A percentile compares a stretch with the other conserved stretches of the same genome.
phyloP scores from a whole-genome alignment of 805 yeast genomes.

The Tetrapisispora phaffii region DNA sequence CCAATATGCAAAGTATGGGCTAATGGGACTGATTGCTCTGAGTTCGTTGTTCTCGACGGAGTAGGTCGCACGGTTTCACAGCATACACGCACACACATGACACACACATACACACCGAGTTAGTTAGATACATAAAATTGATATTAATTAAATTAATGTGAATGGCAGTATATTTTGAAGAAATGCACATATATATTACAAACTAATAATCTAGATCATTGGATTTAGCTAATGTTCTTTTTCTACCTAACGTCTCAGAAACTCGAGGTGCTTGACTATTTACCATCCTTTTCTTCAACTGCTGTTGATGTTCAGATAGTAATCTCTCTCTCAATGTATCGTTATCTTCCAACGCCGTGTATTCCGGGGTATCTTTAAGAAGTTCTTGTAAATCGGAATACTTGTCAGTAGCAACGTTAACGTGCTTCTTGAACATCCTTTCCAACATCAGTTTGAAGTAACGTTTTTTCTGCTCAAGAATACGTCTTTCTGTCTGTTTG shows the following conservation, averaged over 20 bases:
- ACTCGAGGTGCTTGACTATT: background rate
- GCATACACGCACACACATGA: background rate
- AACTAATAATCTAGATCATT: constrained; percentile 29
- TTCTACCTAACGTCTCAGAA: constrained; percentile 7
- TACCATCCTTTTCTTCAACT: constrained; percentile 5
- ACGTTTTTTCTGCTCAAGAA: constrained; percentile 17
- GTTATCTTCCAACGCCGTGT: constrained; percentile 26
- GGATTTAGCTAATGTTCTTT: constrained; percentile 21
- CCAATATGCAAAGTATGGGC: constrained; percentile 65
- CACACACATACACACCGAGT: background rate
- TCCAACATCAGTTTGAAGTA: constrained; percentile 19
- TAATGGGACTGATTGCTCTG: constrained; percentile 66
- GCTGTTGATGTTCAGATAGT: constrained; percentile 28
- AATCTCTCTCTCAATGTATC: constrained; percentile 24
- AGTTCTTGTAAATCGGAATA: background rate
- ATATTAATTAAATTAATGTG: too few relatives aligned
- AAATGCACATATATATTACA: background rate
- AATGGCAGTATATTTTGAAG: too few relatives aligned
- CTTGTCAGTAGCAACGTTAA: background rate
- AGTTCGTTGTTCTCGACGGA: constrained; percentile 57
- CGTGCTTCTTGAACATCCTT: constrained; percentile 9
- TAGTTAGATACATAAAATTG: background rate
- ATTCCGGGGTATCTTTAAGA: constrained; percentile 23
- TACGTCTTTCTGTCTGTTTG: constrained; percentile 10
- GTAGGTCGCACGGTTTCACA: constrained; percentile 20